These are phyloP conservation scores for Rhododendron kiyosumense DNA, from an alignment of 148 eudicot genomes.

Conservation along the genomic window DNA sequence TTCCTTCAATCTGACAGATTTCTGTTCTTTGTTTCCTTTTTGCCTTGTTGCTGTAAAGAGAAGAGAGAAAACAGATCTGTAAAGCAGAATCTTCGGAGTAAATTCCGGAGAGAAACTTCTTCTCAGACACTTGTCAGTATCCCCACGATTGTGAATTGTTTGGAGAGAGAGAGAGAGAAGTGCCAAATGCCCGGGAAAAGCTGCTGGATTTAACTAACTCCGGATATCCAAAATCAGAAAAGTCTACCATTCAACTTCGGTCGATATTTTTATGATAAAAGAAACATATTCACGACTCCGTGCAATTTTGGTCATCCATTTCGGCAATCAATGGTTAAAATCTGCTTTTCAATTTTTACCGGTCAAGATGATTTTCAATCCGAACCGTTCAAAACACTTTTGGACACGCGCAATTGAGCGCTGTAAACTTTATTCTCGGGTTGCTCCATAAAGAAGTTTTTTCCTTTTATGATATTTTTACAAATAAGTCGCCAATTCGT, in stretches of 20 bases:
- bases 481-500: not conserved
- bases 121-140: conserved; percentile 8
- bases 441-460: too few relatives aligned
- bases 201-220: conserved; percentile 9
- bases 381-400: too few relatives aligned
- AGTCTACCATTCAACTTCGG: not conserved
- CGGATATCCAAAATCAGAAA: not conserved
- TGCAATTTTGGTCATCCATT: too few relatives aligned
- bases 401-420: too few relatives aligned
- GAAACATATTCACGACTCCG: too few relatives aligned
- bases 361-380: too few relatives aligned
- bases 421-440: too few relatives aligned
- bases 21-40: not conserved
- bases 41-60: not conserved
- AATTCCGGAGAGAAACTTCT: not conserved
- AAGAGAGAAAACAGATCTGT: not conserved
- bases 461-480: too few relatives aligned
- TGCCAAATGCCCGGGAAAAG: conserved; percentile 9
- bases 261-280: too few relatives aligned
- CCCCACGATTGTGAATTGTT: not conserved
- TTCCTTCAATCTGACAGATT: not conserved
- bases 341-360: too few relatives aligned
- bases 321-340: too few relatives aligned
- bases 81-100: not conserved
- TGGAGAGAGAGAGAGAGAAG: not conserved